Evolutionary conservation across 139 green algal species (phyloP), one percentile per base, ranked within the genome.

Genomic region (Tetratostichococcus sp.): DNA sequence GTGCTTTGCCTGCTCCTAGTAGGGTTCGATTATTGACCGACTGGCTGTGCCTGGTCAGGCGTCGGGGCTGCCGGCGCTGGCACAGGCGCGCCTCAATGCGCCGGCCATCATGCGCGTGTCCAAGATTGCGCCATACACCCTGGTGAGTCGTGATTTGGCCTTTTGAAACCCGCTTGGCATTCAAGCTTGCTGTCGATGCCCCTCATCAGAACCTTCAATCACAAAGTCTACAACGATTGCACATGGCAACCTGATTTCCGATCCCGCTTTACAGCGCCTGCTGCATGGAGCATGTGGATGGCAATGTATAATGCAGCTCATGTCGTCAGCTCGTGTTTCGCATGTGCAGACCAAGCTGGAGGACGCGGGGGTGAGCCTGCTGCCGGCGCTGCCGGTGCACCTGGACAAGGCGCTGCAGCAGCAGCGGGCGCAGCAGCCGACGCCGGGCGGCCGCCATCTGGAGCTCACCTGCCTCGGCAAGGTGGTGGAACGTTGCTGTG

Each of bases 71-170:
- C 89, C 91, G 3, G 80, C 71, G 31, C 73, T 97, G 73, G 59
- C 87, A 42, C 91, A 97, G 75, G 87, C 74, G 78, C 86, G 91
- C 74, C 86, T 97, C 35, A 96, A 91, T 58, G 93, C 93, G 22
- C 93, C 93, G 0, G 80, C 87, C 28, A 96, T 97, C 78, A 79
- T 97, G 69, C 83, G 90, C 69, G 84, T 95, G 25, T 77, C 82
- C 70, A 95, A 95, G 86, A 89, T 94, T 39, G 32, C 75, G 0
- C 69, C 78, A 6, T 85, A 81, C 22, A 62, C 50, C 50, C 26
- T 80, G 16, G 43, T 81, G 31, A 71, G 69, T 2, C 67, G 69
- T 17, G 8, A 22, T 50, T 14, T 14, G 8, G 8, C n/a, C n/a
- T n/a, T n/a, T n/a, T n/a, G n/a, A n/a, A n/a, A n/a, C n/a, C n/a